A percentile compares a stretch with the other conserved stretches of the same genome.
Conservation (phyloP, 2,329 filamentous ascomycete genomes). For the Aspergillus brunneoviolaceus region DNA sequence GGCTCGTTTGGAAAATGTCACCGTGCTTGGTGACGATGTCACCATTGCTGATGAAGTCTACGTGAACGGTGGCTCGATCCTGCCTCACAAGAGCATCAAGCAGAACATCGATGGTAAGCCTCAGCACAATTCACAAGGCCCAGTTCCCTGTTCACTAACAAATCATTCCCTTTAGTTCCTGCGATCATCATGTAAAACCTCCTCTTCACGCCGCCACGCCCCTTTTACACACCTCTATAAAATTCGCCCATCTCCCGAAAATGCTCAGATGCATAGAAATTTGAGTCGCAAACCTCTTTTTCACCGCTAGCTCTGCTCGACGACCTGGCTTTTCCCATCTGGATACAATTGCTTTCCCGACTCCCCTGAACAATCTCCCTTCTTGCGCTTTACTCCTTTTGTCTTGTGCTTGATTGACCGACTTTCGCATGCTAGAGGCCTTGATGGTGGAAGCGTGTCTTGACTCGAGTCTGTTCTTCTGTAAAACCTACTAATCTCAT, state of each 20-base stretch:
- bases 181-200: conserved; percentile 51
- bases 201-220: conserved; percentile 29
- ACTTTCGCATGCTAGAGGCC: conserved; percentile 25
- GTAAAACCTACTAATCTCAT: conserved; percentile 4
- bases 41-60: conserved; percentile 98
- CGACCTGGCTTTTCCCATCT: conserved; percentile 1
- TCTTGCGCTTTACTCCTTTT: conserved; percentile 15
- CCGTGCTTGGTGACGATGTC: conserved; percentile 96
- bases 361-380: conserved; percentile 19
- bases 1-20: conserved; percentile 96
- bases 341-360: conserved; percentile 4
- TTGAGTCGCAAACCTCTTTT: conserved; percentile 32
- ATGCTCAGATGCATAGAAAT: conserved; percentile 37
- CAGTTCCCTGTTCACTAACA: not conserved
- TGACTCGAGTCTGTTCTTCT: conserved; percentile 4
- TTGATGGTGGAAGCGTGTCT: conserved; percentile 32
- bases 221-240: conserved; percentile 21
- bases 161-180: conserved; percentile 35
- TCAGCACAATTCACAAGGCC: not conserved
- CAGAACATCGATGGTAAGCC: conserved; percentile 80
- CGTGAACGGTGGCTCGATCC: conserved; percentile 91
- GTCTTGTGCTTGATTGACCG: conserved; percentile 16
- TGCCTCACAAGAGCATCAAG: conserved; percentile 99
- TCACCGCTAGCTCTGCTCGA: conserved; percentile 2
- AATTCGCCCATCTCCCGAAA: conserved; percentile 26